Evolutionary conservation across 1,284 basidiomycete genomes (phyloP).

Genomic region (Ustilago trichophora): DNA sequence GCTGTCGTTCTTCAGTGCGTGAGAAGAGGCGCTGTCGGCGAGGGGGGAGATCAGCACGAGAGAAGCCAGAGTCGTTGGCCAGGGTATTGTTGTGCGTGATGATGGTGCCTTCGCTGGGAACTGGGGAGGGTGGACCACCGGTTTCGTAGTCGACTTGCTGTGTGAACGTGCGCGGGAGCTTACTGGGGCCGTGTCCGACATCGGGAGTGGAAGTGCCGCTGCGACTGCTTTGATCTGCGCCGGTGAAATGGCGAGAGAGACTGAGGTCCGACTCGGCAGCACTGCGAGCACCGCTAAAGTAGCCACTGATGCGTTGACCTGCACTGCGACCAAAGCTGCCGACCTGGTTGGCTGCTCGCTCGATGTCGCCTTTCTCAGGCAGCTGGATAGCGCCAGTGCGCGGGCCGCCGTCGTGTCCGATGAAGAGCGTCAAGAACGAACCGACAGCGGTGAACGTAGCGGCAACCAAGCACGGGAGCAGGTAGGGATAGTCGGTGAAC

Average conservation of each 20-base stretch:
- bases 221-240: constrained; percentile 1
- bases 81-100: constrained; percentile 43
- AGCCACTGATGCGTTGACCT: constrained; percentile 58
- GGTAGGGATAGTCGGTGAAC: constrained; percentile 85
- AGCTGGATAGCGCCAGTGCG: constrained; percentile 56
- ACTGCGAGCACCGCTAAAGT: constrained; percentile 41
- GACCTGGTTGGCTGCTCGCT: constrained; percentile 38
- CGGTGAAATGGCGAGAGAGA: constrained; percentile 27
- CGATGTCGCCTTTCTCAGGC: constrained; percentile 52
- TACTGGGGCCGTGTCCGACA: constrained; percentile 2
- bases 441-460: constrained; percentile 71
- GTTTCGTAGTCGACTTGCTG: constrained; percentile 62
- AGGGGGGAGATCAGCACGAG: constrained; percentile 12
- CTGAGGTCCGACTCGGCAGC: constrained; percentile 38
- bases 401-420: constrained; percentile 79
- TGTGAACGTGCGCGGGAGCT: constrained; percentile 54
- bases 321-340: constrained; percentile 55
- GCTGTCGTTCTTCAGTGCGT: constrained; percentile 52
- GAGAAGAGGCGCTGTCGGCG: constrained; percentile 40
- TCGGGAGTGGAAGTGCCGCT: constrained; percentile 21
- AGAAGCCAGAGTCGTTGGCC: constrained; percentile 49
- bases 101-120: constrained; percentile 47
- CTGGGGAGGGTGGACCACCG: constrained; percentile 58
- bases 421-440: constrained; percentile 84
- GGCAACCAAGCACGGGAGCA: constrained; percentile 82